Evolutionary conservation across 2,329 filamentous ascomycete species (phyloP), one percentile per base, ranked within the genome.

Genomic region (Botrytis elliptica): DNA sequence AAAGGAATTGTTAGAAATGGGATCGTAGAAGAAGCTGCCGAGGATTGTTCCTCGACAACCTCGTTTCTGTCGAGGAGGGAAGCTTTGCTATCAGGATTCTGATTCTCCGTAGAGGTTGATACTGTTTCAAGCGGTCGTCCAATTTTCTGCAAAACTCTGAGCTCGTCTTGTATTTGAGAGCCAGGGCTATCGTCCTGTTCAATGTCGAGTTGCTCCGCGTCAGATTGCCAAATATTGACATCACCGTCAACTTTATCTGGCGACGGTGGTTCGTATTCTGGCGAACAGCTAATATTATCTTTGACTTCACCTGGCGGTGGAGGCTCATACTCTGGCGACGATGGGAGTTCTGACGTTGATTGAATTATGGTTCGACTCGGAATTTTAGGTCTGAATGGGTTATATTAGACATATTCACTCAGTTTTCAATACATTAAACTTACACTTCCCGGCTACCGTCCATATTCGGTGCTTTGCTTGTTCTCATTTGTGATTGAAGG

Each of bases 101-200:
- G 42, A 25, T 57, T 68, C 18, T 18, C 25, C 10, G 25, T 0
- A 22, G 38, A 33, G 25, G 36, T 3, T 10, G 40, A 16, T 22
- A 25, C 40, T 57, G 18, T 14, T n/a, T 25, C 36, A 42, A 52
- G 18, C 25, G 36, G n/a, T 3, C 12, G 20, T 68, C 40, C 38
- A 42, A 42, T 71, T 71, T 62, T 49, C 52, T 57, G 46, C 40
- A 66, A 74, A 40, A 72, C 68, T 67, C 36, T 59, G 18, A 74
- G 36, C 62, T 76, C 75, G n/a, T 75, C 62, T 62, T 57, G 52
- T 33, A 75, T 75, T 60, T 76, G 72, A 25, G 72, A 75, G 20
- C 68, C 75, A 46, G 73, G 73, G n/a, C 72, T 75, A 33, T 75
- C 57, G 46, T 38, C 73, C 38, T 59, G 49, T 16, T 71, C 40